Evolutionary conservation across 179 eudicot species (phyloP).

Genomic region (Sideroxylon spinosum): DNA sequence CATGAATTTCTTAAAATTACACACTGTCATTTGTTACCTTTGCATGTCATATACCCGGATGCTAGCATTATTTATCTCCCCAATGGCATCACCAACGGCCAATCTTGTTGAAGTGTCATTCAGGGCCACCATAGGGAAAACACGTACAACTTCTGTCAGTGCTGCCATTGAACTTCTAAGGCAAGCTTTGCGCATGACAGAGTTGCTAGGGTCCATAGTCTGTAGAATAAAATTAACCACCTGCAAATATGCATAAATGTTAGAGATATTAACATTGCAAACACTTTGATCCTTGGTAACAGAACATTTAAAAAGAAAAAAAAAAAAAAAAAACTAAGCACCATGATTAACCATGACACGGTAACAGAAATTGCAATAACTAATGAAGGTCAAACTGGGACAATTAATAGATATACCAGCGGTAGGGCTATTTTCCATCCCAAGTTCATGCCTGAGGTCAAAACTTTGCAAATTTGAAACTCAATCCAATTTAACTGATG

Average conservation of each 20-base stretch:
- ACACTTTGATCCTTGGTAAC: constrained; percentile 3
- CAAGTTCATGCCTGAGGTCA: too few relatives aligned
- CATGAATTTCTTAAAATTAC: neutral
- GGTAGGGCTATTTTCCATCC: too few relatives aligned
- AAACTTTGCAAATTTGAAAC: too few relatives aligned
- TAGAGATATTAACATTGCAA: constrained; percentile 32
- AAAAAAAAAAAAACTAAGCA: neutral
- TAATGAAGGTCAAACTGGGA: too few relatives aligned
- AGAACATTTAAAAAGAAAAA: neutral
- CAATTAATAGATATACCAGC: too few relatives aligned
- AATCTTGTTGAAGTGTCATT: constrained; percentile 71
- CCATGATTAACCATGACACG: neutral
- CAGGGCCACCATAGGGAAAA: constrained; percentile 85
- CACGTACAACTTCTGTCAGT: constrained; percentile 73
- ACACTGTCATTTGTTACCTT: constrained; percentile 42
- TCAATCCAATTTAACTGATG: too few relatives aligned
- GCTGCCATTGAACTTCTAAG: constrained; percentile 76
- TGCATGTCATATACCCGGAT: constrained; percentile 92
- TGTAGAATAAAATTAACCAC: constrained; percentile 79
- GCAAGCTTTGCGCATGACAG: constrained; percentile 85
- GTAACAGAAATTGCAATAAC: neutral
- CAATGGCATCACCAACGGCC: constrained; percentile 97
- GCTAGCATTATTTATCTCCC: constrained; percentile 58
- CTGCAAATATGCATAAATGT: constrained; percentile 79
- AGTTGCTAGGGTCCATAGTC: constrained; percentile 89